These are phyloP conservation scores for Turnera subulata DNA, from an alignment of 345 rosid genomes.

Conservation along the genomic window DNA sequence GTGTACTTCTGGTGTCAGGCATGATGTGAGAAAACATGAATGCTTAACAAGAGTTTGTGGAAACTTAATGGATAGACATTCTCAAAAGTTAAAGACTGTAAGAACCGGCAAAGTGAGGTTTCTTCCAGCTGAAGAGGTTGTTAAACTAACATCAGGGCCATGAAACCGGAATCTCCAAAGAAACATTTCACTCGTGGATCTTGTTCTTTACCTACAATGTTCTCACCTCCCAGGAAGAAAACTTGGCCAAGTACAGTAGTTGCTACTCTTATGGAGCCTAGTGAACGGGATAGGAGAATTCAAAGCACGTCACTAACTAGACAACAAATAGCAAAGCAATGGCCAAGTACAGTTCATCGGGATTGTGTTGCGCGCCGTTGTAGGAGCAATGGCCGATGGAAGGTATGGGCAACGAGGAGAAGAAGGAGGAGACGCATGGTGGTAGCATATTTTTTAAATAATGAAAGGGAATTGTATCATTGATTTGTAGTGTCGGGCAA, in stretches of 20 bases:
- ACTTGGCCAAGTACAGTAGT: constrained; percentile 12
- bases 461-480: too few relatives aligned
- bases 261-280: constrained; percentile 14
- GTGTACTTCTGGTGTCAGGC: constrained; percentile 5
- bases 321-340: constrained; percentile 4
- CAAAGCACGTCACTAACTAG: constrained; percentile 1
- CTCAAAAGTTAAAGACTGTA: constrained; percentile 30
- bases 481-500: too few relatives aligned
- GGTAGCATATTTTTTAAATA: too few relatives aligned
- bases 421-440: too few relatives aligned
- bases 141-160: constrained; percentile 27
- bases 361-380: too few relatives aligned
- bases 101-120: constrained; percentile 39
- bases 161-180: constrained; percentile 3
- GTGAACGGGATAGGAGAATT: constrained; percentile 3
- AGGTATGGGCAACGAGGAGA: too few relatives aligned
- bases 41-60: constrained; percentile 10
- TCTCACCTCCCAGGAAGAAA: not conserved
- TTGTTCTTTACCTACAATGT: constrained; percentile 2
- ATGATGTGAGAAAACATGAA: not conserved
- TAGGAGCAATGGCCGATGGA: too few relatives aligned
- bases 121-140: constrained; percentile 40
- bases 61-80: constrained; percentile 18
- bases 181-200: constrained; percentile 1
- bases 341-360: too few relatives aligned